Conservation (phyloP, 306 rosid species). For the Rosa persica region DNA sequence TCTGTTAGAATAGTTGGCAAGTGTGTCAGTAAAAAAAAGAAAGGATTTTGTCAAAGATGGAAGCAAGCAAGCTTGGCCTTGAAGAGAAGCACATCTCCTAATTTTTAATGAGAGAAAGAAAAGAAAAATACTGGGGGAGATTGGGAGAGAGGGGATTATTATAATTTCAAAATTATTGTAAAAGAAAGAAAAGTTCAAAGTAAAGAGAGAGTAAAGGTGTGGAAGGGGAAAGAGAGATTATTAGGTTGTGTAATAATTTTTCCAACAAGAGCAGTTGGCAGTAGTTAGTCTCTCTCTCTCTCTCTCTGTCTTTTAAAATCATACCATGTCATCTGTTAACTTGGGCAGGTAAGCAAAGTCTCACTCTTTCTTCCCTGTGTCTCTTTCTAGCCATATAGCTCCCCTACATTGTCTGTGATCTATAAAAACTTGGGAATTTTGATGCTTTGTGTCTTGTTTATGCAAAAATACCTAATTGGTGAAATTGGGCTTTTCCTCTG, state of each 20-base stretch:
- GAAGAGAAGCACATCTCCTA: slow-evolving; percentile 82
- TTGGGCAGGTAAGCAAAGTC: slow-evolving; percentile 57
- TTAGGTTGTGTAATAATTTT: slow-evolving; percentile 65
- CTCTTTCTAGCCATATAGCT: slow-evolving; percentile 38
- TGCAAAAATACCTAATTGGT: slow-evolving; percentile 44
- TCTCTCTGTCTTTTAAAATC: slow-evolving; percentile 51
- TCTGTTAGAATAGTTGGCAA: slow-evolving; percentile 82
- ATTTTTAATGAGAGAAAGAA: slow-evolving; percentile 13
- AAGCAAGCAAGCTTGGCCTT: slow-evolving; percentile 76
- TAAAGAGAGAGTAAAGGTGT: slow-evolving; percentile 40
- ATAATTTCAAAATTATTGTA: background rate
- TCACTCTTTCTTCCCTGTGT: slow-evolving; percentile 20
- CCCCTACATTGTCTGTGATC: slow-evolving; percentile 43
- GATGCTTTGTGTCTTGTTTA: slow-evolving; percentile 53
- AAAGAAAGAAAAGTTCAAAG: background rate
- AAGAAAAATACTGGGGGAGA: background rate
- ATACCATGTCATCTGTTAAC: slow-evolving; percentile 57
- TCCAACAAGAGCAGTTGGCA: slow-evolving; percentile 87
- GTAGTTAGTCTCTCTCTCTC: slow-evolving; percentile 52
- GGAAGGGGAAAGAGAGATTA: slow-evolving; percentile 40
- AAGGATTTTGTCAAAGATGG: slow-evolving; percentile 52
- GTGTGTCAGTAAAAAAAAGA: slow-evolving; percentile 72
- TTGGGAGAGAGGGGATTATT: background rate
- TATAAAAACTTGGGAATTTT: slow-evolving; percentile 51
- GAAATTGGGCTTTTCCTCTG: slow-evolving; percentile 40